Evolutionary conservation across 306 rosid genomes (phyloP), one percentile per base, ranked within the genome.

Genomic region (Cercis canadensis): DNA sequence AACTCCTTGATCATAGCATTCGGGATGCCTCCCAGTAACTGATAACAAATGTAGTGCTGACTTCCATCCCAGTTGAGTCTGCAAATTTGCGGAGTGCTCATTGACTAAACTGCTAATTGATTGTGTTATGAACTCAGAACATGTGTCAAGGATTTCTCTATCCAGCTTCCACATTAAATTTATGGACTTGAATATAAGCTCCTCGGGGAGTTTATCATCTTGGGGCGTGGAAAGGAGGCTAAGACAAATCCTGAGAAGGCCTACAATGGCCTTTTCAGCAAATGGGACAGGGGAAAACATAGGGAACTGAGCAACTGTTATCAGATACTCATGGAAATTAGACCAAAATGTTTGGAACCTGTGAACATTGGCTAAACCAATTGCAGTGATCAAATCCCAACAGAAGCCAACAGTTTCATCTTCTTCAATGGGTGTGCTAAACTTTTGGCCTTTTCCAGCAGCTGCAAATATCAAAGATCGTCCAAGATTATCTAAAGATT

Each of bases 401-500:
- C 97, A 94, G 46, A 91, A 91, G 21, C 83, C 95, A 51, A 94
- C 87, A 2, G 96, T 84, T 83, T 91, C 99, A 80, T 94, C 97
- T 82, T 94, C 97, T 70, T 94, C 99, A 55, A 86, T 67, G 0
- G 92, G 81, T n/a, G 96, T 91, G 83, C 91, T 91, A 39, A 91
- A 91, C 76, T 94, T 94, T 47, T 94, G 97, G 29, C 97, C 97
- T 85, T 89, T 91, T 55, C 99, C 97, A 7, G 99, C 99, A 11
- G 99, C 89, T 9, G 96, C 82, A 69, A 84, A 87, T 54, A 94
- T 87, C 64, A 91, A 64, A 39, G 92, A 84, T 13, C 96, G 82
- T 12, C 99, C 97, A 3, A 91, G 91, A 76, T 75, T 86, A 21
- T 81, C 87, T 57, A 91, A 75, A 70, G 91, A 79, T 3, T 89